Evolutionary conservation across 345 rosid species (phyloP).

Genomic region (Syzygium oleosum): DNA sequence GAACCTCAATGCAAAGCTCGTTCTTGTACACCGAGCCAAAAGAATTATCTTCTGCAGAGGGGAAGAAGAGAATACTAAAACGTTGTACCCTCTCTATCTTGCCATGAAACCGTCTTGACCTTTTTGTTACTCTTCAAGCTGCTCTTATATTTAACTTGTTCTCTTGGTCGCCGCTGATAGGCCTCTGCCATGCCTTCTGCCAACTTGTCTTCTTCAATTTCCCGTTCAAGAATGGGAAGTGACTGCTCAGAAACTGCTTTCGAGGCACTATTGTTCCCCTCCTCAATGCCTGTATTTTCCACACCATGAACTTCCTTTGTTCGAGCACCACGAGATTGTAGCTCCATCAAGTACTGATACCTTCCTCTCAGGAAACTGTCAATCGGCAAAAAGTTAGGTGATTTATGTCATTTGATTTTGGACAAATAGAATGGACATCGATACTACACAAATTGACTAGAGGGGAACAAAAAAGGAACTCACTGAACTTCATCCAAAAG

Average conservation of each 20-base stretch:
- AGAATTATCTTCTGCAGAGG: not conserved
- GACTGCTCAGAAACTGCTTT: not conserved
- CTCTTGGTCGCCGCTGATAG: not conserved
- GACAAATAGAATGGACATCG: not conserved
- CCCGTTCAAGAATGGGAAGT: not conserved
- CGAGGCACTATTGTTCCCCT: not conserved
- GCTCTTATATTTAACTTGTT: not conserved
- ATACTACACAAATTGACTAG: not conserved
- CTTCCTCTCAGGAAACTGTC: conserved; percentile 14
- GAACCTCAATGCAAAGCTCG: not conserved
- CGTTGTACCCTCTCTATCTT: conserved; percentile 18
- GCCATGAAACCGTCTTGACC: conserved; percentile 29
- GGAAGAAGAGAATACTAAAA: not conserved
- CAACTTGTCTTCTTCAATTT: not conserved
- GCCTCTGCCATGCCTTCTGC: not conserved
- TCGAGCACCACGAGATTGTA: not conserved
- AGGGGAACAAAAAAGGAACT: not conserved
- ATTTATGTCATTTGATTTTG: not conserved
- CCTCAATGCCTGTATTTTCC: not conserved
- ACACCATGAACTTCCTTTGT: not conserved
- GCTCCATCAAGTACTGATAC: conserved; percentile 1
- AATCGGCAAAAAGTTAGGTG: not conserved
- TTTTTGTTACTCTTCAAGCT: conserved; percentile 2
- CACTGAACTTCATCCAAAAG: conserved; percentile 38
- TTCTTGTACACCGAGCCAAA: not conserved